Conservation (phyloP, 441 rosid species). For the Populus hybrid region DNA sequence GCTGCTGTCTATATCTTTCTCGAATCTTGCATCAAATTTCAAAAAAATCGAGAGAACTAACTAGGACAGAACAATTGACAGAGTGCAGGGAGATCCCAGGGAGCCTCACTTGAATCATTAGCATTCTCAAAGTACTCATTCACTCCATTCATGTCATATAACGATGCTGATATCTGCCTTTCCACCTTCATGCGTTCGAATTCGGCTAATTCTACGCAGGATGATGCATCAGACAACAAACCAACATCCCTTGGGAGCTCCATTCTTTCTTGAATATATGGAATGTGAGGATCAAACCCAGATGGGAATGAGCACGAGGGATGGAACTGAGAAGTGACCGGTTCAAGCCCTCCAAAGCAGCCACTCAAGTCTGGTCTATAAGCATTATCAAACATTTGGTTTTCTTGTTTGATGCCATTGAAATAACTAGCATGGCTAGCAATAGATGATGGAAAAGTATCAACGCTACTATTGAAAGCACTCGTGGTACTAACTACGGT, state of each 20-base stretch:
- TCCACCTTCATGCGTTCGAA: slow-evolving; percentile 46
- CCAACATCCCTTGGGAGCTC: slow-evolving; percentile 28
- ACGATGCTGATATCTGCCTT: slow-evolving; percentile 14
- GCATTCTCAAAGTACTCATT: slow-evolving; percentile 40
- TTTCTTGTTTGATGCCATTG: slow-evolving; percentile 19
- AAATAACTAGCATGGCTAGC: neutral
- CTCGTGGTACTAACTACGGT: slow-evolving; percentile 8
- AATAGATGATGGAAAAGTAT: neutral
- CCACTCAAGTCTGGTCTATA: slow-evolving; percentile 49
- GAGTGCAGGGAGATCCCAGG: slow-evolving; percentile 60
- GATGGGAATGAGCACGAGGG: slow-evolving; percentile 46
- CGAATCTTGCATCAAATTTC: no score
- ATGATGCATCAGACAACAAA: slow-evolving; percentile 11
- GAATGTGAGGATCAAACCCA: slow-evolving; percentile 37
- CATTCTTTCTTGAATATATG: slow-evolving; percentile 30
- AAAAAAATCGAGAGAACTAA: neutral
- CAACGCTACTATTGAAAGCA: slow-evolving; percentile 1
- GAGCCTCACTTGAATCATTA: slow-evolving; percentile 39
- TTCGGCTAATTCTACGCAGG: slow-evolving; percentile 28
- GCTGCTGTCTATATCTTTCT: neutral
- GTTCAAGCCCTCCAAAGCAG: slow-evolving; percentile 26
- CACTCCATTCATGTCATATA: slow-evolving; percentile 55
- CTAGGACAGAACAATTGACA: slow-evolving; percentile 35
- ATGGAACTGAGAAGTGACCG: slow-evolving; percentile 20
- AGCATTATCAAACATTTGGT: slow-evolving; percentile 29